phyloP scores from a whole-genome alignment of 192 early-diverging fungal genomes.

The Podila horticola region DNA sequence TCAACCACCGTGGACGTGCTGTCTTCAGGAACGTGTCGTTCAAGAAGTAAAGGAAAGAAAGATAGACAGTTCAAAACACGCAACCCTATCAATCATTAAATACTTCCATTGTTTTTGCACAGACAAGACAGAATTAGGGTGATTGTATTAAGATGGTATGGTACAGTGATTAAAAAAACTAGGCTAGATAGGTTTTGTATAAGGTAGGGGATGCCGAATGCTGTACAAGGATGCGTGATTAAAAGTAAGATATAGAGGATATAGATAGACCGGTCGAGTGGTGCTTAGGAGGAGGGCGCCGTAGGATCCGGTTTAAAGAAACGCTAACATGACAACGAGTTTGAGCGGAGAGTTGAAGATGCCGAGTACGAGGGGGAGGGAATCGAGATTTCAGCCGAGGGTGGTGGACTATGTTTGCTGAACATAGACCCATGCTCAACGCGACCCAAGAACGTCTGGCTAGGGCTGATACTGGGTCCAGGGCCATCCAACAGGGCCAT shows the following conservation, averaged over 20 bases:
- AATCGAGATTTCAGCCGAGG: not conserved
- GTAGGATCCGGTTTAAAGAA: not conserved
- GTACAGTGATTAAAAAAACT: not conserved
- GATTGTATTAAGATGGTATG: not conserved
- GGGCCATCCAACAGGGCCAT: not conserved
- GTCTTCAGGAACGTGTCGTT: conserved; percentile 40
- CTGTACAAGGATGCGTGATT: no score
- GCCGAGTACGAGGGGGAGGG: not conserved
- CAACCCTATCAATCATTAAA: no score
- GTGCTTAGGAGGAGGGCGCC: not conserved
- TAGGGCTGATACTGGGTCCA: not conserved
- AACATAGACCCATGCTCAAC: not conserved
- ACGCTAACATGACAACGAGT: not conserved
- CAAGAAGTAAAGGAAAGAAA: conserved; percentile 14
- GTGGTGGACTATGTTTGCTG: not conserved
- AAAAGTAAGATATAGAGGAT: not conserved
- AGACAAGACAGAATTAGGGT: not conserved
- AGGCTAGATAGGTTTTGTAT: not conserved
- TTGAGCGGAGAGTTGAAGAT: not conserved
- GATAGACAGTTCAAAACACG: not conserved
- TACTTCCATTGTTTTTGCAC: not conserved
- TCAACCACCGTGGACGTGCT: conserved; percentile 64
- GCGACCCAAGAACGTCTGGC: not conserved
- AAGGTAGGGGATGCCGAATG: no score
- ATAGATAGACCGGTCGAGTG: not conserved